Conservation (phyloP, 495 filamentous ascomycete species). For the Tuber umbilicatum region DNA sequence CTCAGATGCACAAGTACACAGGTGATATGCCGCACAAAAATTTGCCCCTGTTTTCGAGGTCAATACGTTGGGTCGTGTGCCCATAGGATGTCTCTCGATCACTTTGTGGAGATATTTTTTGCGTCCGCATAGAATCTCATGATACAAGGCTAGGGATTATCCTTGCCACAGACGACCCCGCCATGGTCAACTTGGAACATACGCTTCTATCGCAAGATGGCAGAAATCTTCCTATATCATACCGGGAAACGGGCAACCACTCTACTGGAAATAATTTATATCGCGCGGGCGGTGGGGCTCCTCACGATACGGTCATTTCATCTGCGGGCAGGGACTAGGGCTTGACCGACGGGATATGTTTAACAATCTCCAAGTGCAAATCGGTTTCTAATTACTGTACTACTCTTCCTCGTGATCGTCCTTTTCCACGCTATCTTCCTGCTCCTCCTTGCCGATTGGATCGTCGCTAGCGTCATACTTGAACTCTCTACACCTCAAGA, state of each 20-base stretch:
- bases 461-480: slow-evolving; percentile 7
- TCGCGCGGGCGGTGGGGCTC: not conserved
- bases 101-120: not conserved
- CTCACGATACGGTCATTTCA: not conserved
- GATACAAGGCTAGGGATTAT: not conserved
- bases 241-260: not conserved
- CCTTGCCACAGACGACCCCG: not conserved
- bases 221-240: not conserved
- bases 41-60: not conserved
- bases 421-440: not conserved
- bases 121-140: not conserved
- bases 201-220: not conserved
- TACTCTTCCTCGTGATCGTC: not conserved
- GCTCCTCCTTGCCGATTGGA: slow-evolving; percentile 4
- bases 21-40: not conserved
- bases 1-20: not conserved
- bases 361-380: not conserved
- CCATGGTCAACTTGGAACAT: not conserved
- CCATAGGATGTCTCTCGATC: not conserved
- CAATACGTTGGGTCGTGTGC: too few species aligned
- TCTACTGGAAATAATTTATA: not conserved
- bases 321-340: not conserved
- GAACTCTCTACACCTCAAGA: slow-evolving; percentile 21
- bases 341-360: not conserved
- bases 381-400: not conserved